These are phyloP conservation scores for Trichoderma oligosporum DNA, from an alignment of 2,329 filamentous ascomycete species.

Conservation along the genomic window DNA sequence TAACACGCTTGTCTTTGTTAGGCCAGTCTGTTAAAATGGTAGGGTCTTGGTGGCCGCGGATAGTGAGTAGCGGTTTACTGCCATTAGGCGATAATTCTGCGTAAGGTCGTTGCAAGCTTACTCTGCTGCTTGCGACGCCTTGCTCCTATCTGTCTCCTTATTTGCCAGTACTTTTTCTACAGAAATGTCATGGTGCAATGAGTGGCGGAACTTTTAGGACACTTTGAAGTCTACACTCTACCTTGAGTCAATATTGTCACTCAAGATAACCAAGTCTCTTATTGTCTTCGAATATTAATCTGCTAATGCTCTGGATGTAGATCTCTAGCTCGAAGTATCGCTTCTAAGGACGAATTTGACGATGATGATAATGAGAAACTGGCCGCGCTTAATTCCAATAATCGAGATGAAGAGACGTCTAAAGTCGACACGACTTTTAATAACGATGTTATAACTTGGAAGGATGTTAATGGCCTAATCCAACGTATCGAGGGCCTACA, in stretches of 20 bases:
- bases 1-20: neutral
- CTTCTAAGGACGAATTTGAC: neutral
- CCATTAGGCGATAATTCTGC: neutral
- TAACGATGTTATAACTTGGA: neutral
- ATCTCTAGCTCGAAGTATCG: neutral
- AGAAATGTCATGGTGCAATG: neutral
- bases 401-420: neutral
- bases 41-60: slow-evolving; percentile 6
- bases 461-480: neutral
- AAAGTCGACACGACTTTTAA: neutral
- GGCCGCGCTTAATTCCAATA: neutral
- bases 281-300: neutral
- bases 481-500: neutral
- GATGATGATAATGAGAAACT: neutral
- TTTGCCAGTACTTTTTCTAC: slow-evolving; percentile 13
- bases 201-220: slow-evolving; percentile 2
- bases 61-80: neutral
- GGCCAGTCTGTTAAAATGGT: neutral
- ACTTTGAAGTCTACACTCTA: neutral
- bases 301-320: neutral
- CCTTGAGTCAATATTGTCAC: neutral
- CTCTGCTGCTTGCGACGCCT: neutral
- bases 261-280: neutral
- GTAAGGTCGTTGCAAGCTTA: neutral
- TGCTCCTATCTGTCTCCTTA: slow-evolving; percentile 7